Percentiles rank a stretch among this genome's conserved stretches.
Conservation (phyloP, 805 yeast species). For the Lipomyces oligophaga region DNA sequence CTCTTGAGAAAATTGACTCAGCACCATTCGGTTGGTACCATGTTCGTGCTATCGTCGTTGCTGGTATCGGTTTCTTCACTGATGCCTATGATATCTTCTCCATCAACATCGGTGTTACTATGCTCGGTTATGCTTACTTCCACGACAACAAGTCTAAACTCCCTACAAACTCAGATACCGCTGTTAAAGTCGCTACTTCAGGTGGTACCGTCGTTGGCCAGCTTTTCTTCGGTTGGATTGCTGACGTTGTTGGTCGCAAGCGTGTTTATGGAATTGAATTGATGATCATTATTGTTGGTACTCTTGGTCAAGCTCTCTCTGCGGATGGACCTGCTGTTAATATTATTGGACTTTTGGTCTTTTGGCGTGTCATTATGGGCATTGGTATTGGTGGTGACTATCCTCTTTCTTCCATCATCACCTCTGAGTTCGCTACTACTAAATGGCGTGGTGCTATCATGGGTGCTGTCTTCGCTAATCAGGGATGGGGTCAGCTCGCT, state of each 20-base stretch:
- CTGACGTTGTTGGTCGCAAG: constrained; percentile 82
- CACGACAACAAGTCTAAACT: constrained; percentile 45
- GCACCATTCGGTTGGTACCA: constrained; percentile 60
- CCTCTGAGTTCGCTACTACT: constrained; percentile 89
- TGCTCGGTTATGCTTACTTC: constrained; percentile 79
- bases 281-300: constrained; percentile 76
- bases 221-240: constrained; percentile 74
- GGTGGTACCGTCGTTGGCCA: constrained; percentile 94
- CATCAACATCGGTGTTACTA: constrained; percentile 73
- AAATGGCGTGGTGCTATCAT: constrained; percentile 98
- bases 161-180: constrained; percentile 70
- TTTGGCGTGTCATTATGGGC: constrained; percentile 85
- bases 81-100: constrained; percentile 93
- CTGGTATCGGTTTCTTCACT: constrained; percentile 91
- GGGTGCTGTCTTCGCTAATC: constrained; percentile 95
- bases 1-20: constrained; percentile 55
- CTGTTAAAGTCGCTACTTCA: constrained; percentile 82
- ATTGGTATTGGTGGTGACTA: constrained; percentile 98
- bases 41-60: constrained; percentile 36
- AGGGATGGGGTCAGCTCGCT: constrained; percentile 90
- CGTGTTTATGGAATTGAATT: constrained; percentile 82
- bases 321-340: constrained; percentile 50
- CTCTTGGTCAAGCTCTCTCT: constrained; percentile 68
- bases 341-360: constrained; percentile 61
- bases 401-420: constrained; percentile 87